A percentile compares a stretch with the other conserved stretches of the same genome.
Evolutionary conservation across 495 filamentous ascomycete species (phyloP).

Genomic region (Penicillium roqueforti): DNA sequence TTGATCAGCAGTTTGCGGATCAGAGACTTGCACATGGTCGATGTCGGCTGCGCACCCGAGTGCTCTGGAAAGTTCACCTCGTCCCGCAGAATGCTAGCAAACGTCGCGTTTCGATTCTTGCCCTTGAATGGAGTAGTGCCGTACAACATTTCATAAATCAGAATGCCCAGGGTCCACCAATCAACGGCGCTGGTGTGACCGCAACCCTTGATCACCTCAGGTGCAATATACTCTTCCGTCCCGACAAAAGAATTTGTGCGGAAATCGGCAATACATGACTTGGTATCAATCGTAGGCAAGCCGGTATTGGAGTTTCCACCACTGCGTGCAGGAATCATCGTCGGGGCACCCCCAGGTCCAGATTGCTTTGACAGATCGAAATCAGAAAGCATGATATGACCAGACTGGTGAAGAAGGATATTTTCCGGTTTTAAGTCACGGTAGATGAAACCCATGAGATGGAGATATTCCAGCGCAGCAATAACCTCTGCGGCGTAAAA

Average conservation of each 20-base stretch:
- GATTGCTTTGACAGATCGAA: slow-evolving; percentile 98
- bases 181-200: slow-evolving; percentile 97
- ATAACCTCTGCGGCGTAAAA: slow-evolving; percentile 99
- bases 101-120: slow-evolving; percentile 96
- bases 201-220: slow-evolving; percentile 97
- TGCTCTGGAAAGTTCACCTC: slow-evolving; percentile 94
- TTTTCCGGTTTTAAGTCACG: slow-evolving; percentile 98
- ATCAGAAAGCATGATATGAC: slow-evolving; percentile 99
- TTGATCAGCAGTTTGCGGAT: slow-evolving; percentile 97
- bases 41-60: slow-evolving; percentile 75
- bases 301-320: slow-evolving; percentile 63
- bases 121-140: slow-evolving; percentile 99
- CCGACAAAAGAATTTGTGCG: slow-evolving; percentile 97
- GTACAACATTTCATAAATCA: slow-evolving; percentile 99
- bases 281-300: slow-evolving; percentile 93
- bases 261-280: slow-evolving; percentile 97
- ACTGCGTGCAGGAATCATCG: slow-evolving; percentile 88
- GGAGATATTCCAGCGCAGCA: slow-evolving; percentile 92
- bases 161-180: slow-evolving; percentile 97
- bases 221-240: slow-evolving; percentile 97
- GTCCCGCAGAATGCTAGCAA: slow-evolving; percentile 93
- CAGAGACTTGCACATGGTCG: slow-evolving; percentile 91
- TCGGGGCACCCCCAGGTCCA: slow-evolving; percentile 89
- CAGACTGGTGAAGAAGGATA: slow-evolving; percentile 95
- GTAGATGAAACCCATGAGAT: slow-evolving; percentile 99